phyloP scores from a whole-genome alignment of 2,329 filamentous ascomycete genomes.

The Calonectria honghensis region DNA sequence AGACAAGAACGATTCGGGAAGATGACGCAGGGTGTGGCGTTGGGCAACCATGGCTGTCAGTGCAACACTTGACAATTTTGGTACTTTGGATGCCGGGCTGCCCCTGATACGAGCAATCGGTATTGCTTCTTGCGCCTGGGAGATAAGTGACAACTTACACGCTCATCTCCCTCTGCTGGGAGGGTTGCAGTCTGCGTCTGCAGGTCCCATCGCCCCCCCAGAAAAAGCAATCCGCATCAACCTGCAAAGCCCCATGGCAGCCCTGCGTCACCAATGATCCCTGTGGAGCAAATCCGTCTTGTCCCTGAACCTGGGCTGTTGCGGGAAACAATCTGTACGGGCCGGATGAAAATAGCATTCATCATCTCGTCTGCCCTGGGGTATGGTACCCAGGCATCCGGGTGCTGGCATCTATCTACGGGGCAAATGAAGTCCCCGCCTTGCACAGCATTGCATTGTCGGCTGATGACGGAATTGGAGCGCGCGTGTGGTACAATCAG shows the following conservation, averaged over 20 bases:
- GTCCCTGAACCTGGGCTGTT: neutral
- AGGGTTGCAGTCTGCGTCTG: constrained; percentile 7
- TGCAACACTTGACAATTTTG: constrained; percentile 13
- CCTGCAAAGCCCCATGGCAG: constrained; percentile 8
- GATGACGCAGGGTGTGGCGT: constrained; percentile 12
- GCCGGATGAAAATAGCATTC: constrained; percentile 34
- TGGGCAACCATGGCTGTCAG: constrained; percentile 18
- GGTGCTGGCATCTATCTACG: neutral
- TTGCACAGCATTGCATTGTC: constrained; percentile 23
- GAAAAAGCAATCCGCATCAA: constrained; percentile 33
- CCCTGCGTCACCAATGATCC: constrained; percentile 28
- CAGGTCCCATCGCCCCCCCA: neutral
- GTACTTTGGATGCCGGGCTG: constrained; percentile 16
- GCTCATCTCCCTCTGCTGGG: constrained; percentile 14
- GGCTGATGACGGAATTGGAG: neutral
- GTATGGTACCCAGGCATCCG: neutral
- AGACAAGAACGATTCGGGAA: constrained; percentile 27
- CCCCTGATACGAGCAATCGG: constrained; percentile 1
- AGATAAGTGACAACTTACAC: constrained; percentile 22
- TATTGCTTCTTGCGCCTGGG: constrained; percentile 4
- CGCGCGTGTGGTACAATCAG: constrained; percentile 4
- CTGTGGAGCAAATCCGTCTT: neutral
- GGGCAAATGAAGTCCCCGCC: constrained; percentile 19
- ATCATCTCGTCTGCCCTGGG: constrained; percentile 6
- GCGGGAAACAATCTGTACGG: neutral